phyloP scores from a whole-genome alignment of 495 filamentous ascomycete species.

The Cercophora samala region DNA sequence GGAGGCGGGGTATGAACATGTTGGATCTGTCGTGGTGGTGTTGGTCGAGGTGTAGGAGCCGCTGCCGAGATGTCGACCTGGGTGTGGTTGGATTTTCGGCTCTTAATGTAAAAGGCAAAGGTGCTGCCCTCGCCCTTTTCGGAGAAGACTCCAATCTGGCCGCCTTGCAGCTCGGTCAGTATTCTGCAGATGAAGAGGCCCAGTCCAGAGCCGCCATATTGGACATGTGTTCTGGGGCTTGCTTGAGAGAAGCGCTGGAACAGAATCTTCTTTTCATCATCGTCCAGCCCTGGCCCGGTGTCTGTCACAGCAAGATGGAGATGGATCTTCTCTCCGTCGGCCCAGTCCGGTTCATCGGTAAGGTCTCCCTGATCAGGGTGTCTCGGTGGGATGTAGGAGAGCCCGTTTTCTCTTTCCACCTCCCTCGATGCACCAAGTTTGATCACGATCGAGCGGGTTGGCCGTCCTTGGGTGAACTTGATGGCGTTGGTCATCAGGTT shows the following conservation, averaged over 20 bases:
- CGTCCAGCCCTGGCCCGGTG: conserved; percentile 71
- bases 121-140: conserved; percentile 70
- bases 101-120: conserved; percentile 73
- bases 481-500: conserved; percentile 79
- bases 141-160: conserved; percentile 76
- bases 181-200: conserved; percentile 79
- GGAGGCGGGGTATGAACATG: not conserved
- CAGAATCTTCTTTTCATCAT: conserved; percentile 67
- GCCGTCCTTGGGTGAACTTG: conserved; percentile 66
- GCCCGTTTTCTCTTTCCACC: conserved; percentile 44
- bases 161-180: conserved; percentile 76
- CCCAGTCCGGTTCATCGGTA: conserved; percentile 63
- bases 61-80: conserved; percentile 6
- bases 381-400: conserved; percentile 56
- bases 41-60: conserved; percentile 5
- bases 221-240: conserved; percentile 68
- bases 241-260: conserved; percentile 83
- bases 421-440: conserved; percentile 63
- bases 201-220: conserved; percentile 79
- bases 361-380: conserved; percentile 46
- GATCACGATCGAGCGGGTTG: conserved; percentile 61
- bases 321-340: conserved; percentile 61
- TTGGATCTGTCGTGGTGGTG: not conserved
- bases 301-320: conserved; percentile 75
- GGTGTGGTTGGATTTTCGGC: conserved; percentile 32